Evolutionary conservation across 208 protist genomes (phyloP), one percentile per base, ranked within the genome.

Genomic region (Vickermania spadyakhi): DNA sequence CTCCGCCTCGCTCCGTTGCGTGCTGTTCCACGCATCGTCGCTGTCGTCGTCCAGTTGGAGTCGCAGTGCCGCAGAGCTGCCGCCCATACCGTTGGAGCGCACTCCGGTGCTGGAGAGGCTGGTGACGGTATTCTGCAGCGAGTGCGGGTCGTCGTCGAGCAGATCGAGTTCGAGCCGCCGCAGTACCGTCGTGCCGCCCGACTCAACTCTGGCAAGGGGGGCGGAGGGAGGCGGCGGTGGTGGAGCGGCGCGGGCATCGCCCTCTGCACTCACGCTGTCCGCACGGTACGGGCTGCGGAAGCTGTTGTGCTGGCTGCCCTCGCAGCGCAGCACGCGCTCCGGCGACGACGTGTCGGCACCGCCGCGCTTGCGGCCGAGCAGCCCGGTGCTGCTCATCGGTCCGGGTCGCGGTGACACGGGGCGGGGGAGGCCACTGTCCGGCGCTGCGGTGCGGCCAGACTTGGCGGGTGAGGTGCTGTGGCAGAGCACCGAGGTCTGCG

Each of bases 401-500:
- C n/a, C n/a, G n/a, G n/a, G n/a, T n/a, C n/a, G n/a, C n/a, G n/a
- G n/a, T n/a, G n/a, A n/a, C n/a, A n/a, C n/a, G n/a, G n/a, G 51
- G 21, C 51, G 11, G 23, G 14, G 51, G 18, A 27, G 51, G 5
- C n/a, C 14, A 5, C 11, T 13, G 18, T 13, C 18, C 7, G 41
- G 41, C 29, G 26, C 21, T 2, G 66, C 58, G 4, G 65, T 65
- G 50, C 57, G 67, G 55, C 81, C n/a, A n/a, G n/a, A n/a, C n/a
- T n/a, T n/a, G n/a, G n/a, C n/a, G n/a, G n/a, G n/a, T n/a, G n/a
- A n/a, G n/a, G n/a, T n/a, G n/a, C n/a, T 68, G 25, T 85, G 68
- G 5, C 77, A 68, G 26, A 94, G 60, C n/a, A 94, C 84, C 3
- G 81, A 81, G 1, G 75, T 77, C 56, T 94, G 87, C 18, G 70